Base-by-base conservation (phyloP, 164 flowering plant genomes). In the Aristolochia fimbriata region DNA sequence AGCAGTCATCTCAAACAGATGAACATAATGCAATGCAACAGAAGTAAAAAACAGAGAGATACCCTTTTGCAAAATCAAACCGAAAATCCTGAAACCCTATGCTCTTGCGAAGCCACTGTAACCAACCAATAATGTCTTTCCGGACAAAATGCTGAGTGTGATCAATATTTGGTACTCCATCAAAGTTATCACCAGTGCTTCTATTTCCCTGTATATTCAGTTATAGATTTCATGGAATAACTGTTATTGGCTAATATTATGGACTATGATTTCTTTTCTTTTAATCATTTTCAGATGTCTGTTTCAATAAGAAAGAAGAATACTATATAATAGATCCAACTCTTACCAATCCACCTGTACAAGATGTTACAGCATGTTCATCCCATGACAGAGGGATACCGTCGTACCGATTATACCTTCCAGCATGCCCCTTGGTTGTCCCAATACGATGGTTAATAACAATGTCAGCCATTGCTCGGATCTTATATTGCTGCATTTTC, bases 21-120 rank as follows among this genome's bases (percentile, higher is more conserved):
- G 55, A 52, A 52, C 11, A 0, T 21, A 22, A 19, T 11, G 23
- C 22, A 14, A 52, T 21, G 30, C 16, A 15, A n/a, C 22, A 17
- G 20, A 50, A 1, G 20, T 50, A 2, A 12, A 52, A 22, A 52
- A 37, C 59, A 68, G 1, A 47, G n/a, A 41, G 27, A 55, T 77
- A 88, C 96, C 98, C 98, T 76, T 83, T 81, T 23, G 92, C 98
- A 83, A 91, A 91, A 76, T 91, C 98, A 76, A 91, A 91, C 41
- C 98, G 96, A 63, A 88, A 88, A 82, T 91, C 98, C 72, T 88
- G 92, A 70, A 91, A 88, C 19, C 98, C 98, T 68, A 85, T 79
- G 63, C 45, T 75, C 55, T 66, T 58, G 16, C 83, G 78, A 24
- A 91, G 79, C 98, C 98, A 91, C 41, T 62, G 59, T 47, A 91